These are phyloP conservation scores for Hyphodiscus hymeniophilus DNA, from an alignment of 495 filamentous ascomycete species.

Conservation along the genomic window DNA sequence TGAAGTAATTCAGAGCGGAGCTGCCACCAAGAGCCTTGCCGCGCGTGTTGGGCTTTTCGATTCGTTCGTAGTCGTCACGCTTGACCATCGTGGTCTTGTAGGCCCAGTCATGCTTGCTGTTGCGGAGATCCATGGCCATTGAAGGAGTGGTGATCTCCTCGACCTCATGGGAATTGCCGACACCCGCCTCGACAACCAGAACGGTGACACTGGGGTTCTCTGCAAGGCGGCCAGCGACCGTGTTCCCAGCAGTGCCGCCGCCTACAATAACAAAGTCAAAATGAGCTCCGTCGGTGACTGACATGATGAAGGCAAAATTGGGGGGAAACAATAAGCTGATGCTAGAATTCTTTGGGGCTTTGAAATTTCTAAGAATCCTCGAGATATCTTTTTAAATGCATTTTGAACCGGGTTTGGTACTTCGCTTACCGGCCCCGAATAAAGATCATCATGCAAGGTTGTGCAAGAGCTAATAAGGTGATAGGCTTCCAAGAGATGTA, in stretches of 20 bases:
- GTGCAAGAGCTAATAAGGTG: too few species aligned
- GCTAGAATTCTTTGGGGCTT: too few species aligned
- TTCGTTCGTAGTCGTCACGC: constrained; percentile 49
- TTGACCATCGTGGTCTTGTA: constrained; percentile 59
- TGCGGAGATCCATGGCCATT: constrained; percentile 33
- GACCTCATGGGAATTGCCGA: constrained; percentile 32
- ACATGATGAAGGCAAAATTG: not conserved
- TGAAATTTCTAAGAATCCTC: too few species aligned
- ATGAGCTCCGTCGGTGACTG: not conserved
- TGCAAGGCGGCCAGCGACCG: constrained; percentile 51
- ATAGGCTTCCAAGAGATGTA: too few species aligned
- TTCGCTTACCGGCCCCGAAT: too few species aligned
- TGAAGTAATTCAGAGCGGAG: constrained; percentile 41
- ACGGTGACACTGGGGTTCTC: constrained; percentile 36
- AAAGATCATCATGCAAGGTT: too few species aligned
- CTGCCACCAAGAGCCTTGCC: constrained; percentile 48
- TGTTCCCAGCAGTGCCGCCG: constrained; percentile 81
- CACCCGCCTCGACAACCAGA: constrained; percentile 46
- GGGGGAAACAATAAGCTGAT: too few species aligned
- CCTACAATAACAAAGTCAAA: constrained; percentile 41
- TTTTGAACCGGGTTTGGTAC: too few species aligned
- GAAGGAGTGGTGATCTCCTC: constrained; percentile 37
- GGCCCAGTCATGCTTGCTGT: constrained; percentile 47
- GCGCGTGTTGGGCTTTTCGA: constrained; percentile 54
- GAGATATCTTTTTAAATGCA: too few species aligned